These are phyloP conservation scores for Leccinum rimulosum DNA, from an alignment of 768 basidiomycete species.

Conservation along the genomic window DNA sequence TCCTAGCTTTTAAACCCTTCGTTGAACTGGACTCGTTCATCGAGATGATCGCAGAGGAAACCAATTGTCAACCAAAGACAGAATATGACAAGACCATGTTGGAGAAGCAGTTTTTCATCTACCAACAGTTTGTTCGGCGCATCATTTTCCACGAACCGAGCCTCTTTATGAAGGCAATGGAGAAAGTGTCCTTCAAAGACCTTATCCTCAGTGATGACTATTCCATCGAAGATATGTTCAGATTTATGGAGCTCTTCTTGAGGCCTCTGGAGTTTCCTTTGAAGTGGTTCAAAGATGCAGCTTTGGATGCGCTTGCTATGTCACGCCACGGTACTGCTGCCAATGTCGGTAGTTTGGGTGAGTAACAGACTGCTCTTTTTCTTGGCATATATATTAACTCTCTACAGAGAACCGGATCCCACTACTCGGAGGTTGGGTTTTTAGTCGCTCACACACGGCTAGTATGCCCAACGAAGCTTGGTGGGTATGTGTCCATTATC, in stretches of 20 bases:
- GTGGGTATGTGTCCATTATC: conserved; percentile 24
- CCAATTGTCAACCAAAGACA: background rate
- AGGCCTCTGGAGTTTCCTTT: conserved; percentile 15
- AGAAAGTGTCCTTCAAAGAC: conserved; percentile 33
- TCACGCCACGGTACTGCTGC: conserved; percentile 8
- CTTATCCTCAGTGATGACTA: conserved; percentile 34
- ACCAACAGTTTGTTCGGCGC: conserved; percentile 28
- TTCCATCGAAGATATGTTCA: conserved; percentile 19
- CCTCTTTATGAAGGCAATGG: conserved; percentile 28
- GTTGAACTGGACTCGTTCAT: conserved; percentile 6
- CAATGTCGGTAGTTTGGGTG: conserved; percentile 10
- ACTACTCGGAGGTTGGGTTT: conserved; percentile 34
- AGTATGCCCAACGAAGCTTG: conserved; percentile 31
- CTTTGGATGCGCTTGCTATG: conserved; percentile 23
- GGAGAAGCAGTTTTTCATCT: background rate
- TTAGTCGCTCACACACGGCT: conserved; percentile 19
- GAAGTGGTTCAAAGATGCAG: conserved; percentile 28
- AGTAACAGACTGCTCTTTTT: background rate
- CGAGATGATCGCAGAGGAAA: background rate
- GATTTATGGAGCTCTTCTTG: conserved; percentile 7
- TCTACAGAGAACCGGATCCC: conserved; percentile 17
- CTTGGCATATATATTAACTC: background rate
- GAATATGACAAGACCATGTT: background rate
- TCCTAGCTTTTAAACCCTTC: background rate
- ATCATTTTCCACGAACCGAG: conserved; percentile 30